Percentiles rank a stretch among this genome's conserved stretches.
Evolutionary conservation across 2,329 filamentous ascomycete species (phyloP).

Genomic region (Simplicillium sp.): DNA sequence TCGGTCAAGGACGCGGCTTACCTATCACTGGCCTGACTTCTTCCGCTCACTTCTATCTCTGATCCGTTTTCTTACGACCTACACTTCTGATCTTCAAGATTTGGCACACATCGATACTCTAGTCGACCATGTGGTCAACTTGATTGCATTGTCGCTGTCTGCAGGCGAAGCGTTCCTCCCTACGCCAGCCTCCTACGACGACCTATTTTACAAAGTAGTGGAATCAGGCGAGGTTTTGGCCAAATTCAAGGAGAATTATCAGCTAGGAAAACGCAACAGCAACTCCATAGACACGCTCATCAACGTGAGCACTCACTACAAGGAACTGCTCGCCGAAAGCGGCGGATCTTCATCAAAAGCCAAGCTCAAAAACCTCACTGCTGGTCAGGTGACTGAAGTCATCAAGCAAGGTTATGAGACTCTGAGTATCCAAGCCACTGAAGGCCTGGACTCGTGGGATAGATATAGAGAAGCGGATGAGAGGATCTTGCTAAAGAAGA

Average conservation of each 20-base stretch:
- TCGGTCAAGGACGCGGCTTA: constrained; percentile 68
- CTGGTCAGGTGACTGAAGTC: constrained; percentile 74
- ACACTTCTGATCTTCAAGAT: constrained; percentile 65
- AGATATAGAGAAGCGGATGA: constrained; percentile 80
- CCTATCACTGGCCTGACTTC: constrained; percentile 91
- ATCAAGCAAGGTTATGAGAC: constrained; percentile 98
- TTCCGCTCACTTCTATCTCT: constrained; percentile 85
- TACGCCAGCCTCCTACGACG: constrained; percentile 79
- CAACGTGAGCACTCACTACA: constrained; percentile 77
- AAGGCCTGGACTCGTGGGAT: constrained; percentile 79
- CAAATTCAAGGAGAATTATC: constrained; percentile 75
- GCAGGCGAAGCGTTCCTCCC: constrained; percentile 87
- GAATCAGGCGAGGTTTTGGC: constrained; percentile 76
- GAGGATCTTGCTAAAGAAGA: constrained; percentile 76
- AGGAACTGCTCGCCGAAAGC: constrained; percentile 61
- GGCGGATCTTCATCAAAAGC: constrained; percentile 23
- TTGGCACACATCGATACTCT: constrained; percentile 63
- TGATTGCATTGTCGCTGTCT: constrained; percentile 76
- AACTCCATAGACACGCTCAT: constrained; percentile 79
- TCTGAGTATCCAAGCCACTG: constrained; percentile 79
- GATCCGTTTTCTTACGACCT: constrained; percentile 82
- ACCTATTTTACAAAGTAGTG: constrained; percentile 96
- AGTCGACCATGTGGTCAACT: constrained; percentile 68
- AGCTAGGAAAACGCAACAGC: constrained; percentile 43
- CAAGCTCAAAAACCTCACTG: constrained; percentile 63